Base-by-base conservation (phyloP, 495 filamentous ascomycete genomes). In the Achaetomiella virescens region DNA sequence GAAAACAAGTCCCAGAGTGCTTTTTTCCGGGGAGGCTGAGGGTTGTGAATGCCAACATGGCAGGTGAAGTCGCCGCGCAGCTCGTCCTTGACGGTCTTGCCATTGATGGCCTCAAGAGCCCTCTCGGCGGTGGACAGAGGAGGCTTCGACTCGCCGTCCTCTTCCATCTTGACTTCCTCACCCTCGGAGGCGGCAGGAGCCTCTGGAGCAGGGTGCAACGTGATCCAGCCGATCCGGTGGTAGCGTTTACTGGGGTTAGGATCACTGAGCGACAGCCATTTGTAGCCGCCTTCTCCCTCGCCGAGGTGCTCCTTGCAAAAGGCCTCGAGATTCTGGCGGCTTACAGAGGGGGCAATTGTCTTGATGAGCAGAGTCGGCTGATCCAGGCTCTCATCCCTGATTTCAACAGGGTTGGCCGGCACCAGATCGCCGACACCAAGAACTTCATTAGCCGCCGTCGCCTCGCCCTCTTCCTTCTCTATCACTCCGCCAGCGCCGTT, bases 181-280 rank as follows among this genome's bases (percentile, higher is more conserved):
- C 83, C 83, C n/a, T 82, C 81, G 51, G 83, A 75, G 31, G 81
- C 76, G 6, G 68, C 69, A 12, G 75, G 68, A 20, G 77, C 75
- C 37, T 95, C 89, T 2, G 84, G 74, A 12, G 84, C 82, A 38
- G 90, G 88, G 66, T 97, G 74, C 8, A 99, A 77, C 80, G 97
- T 95, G 54, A 99, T 90, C 91, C 91, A 99, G 20, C 95, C 93
- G 75, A 99, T 99, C 1, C 93, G 85, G 66, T 99, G 93, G 62
- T 88, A 99, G 59, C 95, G 88, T 73, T 99, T 99, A 55, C 87
- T 84, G 0, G 95, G 92, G 64, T 97, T 99, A 0, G 93, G 93
- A 66, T 99, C 93, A 66, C 90, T 96, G 40, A 97, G 78, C 52
- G 90, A 96, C 9, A 95, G 77, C 84, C 88, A 95, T 65, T 89